Conservation (phyloP, 768 basidiomycete species). For the Serendipita sp. region DNA sequence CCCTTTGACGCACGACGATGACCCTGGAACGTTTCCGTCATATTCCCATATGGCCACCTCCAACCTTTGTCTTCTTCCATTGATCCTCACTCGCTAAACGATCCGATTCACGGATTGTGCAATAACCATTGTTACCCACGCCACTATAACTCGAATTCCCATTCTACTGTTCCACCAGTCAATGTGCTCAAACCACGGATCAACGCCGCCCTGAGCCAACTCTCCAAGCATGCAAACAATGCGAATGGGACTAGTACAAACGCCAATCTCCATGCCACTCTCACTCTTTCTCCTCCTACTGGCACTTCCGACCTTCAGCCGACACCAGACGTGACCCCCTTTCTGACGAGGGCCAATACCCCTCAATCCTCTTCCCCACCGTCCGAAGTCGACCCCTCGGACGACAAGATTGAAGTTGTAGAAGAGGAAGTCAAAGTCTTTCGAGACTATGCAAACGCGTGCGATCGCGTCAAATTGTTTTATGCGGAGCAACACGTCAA, state of each 20-base stretch:
- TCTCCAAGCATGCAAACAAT: too few species aligned
- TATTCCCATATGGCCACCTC: too few species aligned
- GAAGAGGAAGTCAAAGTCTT: neutral
- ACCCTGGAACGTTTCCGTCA: too few species aligned
- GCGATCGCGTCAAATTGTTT: constrained; percentile 10
- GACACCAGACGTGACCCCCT: neutral
- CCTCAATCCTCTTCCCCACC: neutral
- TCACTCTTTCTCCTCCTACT: too few species aligned
- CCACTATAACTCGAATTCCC: too few species aligned
- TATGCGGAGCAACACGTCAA: constrained; percentile 32
- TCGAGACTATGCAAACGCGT: constrained; percentile 10
- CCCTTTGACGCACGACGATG: too few species aligned
- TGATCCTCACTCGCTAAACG: too few species aligned
- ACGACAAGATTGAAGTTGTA: neutral
- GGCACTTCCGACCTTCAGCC: neutral
- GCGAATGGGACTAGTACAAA: too few species aligned
- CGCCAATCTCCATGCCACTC: too few species aligned
- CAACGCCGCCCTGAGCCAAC: neutral
- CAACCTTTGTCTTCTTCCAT: too few species aligned
- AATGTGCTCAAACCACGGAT: neutral
- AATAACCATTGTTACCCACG: too few species aligned
- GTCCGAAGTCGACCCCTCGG: neutral
- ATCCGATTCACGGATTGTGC: too few species aligned
- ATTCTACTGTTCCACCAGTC: neutral
- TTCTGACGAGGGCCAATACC: neutral